Base-by-base conservation (phyloP, 2,329 filamentous ascomycete genomes). In the Trichocomaceae sp. region DNA sequence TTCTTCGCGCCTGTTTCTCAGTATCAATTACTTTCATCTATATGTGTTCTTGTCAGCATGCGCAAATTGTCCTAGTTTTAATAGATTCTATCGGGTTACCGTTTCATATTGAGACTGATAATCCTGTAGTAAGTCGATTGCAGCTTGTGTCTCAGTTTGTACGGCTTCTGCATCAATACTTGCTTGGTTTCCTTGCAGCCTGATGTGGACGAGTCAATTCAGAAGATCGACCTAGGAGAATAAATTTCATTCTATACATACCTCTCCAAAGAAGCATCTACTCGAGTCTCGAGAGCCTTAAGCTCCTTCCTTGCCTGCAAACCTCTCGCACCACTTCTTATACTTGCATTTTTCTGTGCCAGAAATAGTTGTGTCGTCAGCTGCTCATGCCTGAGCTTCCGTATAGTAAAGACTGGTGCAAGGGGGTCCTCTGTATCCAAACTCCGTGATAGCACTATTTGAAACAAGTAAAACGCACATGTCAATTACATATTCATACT, bases 281-380 rank as follows among this genome's bases (percentile, higher is more conserved):
- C 76, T 15, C 79, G 79, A 59, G 83, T 84, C 64, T 95, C 89
- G 26, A 84, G 80, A 3, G 80, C 79, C 49, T 83, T 82, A 17
- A 93, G 70, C 1, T 84, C 81, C 63, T 93, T 92, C n/a, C 88
- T 78, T 0, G 88, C 88, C 57, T 86, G 80, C 77, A 87, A 74
- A 0, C 90, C 90, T 42, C 89, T 75, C 1, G 87, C 81, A 33
- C 90, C 89, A 63, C 88, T 92, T 50, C 88, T 77, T 41, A 90
- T 72, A 42, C 83, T 77, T 7, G 88, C 88, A 64, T 89, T 84
- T 60, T 90, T 88, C 63, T 88, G 84, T 0, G 84, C 79, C 19
- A 84, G 78, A 54, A 87, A 88, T 2, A 90, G 73, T 6, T 82
- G 78, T 62, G 80, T 79, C 60, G 82, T 78, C 37, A 87, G 74